phyloP scores from a whole-genome alignment of 164 flowering plant genomes.

The Malania oleifera region DNA sequence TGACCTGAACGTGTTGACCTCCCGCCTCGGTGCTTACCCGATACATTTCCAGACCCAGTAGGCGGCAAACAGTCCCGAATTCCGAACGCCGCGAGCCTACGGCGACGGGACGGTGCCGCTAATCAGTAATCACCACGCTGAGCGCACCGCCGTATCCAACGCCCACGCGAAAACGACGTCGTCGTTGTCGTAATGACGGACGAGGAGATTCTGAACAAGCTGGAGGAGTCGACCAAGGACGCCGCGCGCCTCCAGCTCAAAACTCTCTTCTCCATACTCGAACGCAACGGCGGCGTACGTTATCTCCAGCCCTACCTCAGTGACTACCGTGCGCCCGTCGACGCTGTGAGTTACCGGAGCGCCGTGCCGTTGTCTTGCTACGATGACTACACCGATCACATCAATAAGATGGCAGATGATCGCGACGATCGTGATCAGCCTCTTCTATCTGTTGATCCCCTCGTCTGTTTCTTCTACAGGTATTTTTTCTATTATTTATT shows the following conservation, averaged over 20 bases:
- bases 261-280: conserved; percentile 33
- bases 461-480: conserved; percentile 59
- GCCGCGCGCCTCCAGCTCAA: conserved; percentile 29
- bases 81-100: too few species aligned
- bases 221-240: conserved; percentile 30
- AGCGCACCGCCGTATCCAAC: background rate
- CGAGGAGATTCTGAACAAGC: conserved; percentile 26
- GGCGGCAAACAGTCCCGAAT: too few species aligned
- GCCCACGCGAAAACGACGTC: background rate
- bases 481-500: background rate
- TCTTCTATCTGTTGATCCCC: conserved; percentile 42
- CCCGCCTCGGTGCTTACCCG: too few species aligned
- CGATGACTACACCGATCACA: conserved; percentile 35
- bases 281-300: conserved; percentile 26
- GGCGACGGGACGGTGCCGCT: too few species aligned
- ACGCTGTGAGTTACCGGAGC: conserved; percentile 24
- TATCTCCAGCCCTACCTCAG: conserved; percentile 34
- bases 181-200: conserved; percentile 13
- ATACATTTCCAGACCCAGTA: too few species aligned
- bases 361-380: conserved; percentile 41
- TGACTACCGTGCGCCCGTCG: conserved; percentile 11
- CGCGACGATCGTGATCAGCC: conserved; percentile 10
- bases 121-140: too few species aligned
- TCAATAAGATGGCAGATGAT: conserved; percentile 28
- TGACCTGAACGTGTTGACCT: too few species aligned